phyloP scores from a whole-genome alignment of 768 basidiomycete genomes.

The Trametes cingulata region DNA sequence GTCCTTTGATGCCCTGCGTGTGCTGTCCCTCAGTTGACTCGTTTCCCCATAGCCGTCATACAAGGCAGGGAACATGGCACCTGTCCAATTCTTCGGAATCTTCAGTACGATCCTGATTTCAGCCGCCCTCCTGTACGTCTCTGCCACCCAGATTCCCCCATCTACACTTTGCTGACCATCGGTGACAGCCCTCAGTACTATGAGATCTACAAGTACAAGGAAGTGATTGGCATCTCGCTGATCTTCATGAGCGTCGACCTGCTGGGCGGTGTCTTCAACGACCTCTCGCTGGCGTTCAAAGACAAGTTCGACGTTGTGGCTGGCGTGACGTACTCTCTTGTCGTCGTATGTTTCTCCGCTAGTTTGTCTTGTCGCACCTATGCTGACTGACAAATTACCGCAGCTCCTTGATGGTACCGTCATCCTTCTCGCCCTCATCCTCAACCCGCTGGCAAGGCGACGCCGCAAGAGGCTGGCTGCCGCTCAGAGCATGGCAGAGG shows the following conservation, averaged over 20 bases:
- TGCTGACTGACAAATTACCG: background rate
- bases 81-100: constrained; percentile 62
- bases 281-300: constrained; percentile 70
- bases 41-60: constrained; percentile 36
- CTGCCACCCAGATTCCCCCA: background rate
- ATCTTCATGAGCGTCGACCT: constrained; percentile 71
- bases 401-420: constrained; percentile 65
- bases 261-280: constrained; percentile 68
- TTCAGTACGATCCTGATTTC: constrained; percentile 58
- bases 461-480: constrained; percentile 32
- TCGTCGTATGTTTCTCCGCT: constrained; percentile 41
- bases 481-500: background rate
- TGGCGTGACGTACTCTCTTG: constrained; percentile 59
- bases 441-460: constrained; percentile 59
- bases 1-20: constrained; percentile 18
- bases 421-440: constrained; percentile 57
- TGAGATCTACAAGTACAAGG: constrained; percentile 66
- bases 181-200: constrained; percentile 62
- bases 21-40: background rate
- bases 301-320: constrained; percentile 63
- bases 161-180: constrained; percentile 11
- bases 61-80: constrained; percentile 36
- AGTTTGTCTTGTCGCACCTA: background rate
- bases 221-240: constrained; percentile 69
- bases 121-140: constrained; percentile 44